Percentiles rank a stretch among this genome's conserved stretches.
phyloP scores from a whole-genome alignment of 768 basidiomycete species.

The Tylopilus intermedius region DNA sequence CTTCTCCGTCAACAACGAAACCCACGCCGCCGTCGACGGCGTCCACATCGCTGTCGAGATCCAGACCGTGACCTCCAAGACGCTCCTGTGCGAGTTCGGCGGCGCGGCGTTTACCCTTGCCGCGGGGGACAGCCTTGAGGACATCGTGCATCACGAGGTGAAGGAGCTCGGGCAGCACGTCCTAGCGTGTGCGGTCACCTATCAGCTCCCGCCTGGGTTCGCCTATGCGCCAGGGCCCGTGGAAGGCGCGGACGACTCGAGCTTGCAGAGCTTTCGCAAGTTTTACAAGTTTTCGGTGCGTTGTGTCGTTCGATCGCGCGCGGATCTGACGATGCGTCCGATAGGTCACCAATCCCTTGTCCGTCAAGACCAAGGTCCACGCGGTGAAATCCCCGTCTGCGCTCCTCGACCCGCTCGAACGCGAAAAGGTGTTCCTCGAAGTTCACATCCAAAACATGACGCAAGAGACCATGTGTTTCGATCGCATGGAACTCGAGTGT shows the following conservation, averaged over 20 bases:
- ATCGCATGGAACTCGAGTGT: slow-evolving; percentile 75
- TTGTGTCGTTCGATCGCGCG: neutral
- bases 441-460: slow-evolving; percentile 90
- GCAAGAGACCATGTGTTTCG: slow-evolving; percentile 69
- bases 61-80: slow-evolving; percentile 65
- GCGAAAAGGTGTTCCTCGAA: slow-evolving; percentile 86
- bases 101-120: slow-evolving; percentile 44
- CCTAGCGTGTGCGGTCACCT: slow-evolving; percentile 77
- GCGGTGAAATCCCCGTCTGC: slow-evolving; percentile 69
- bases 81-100: slow-evolving; percentile 58
- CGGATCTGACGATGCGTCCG: neutral
- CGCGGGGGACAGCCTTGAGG: slow-evolving; percentile 59
- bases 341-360: slow-evolving; percentile 90
- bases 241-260: slow-evolving; percentile 50
- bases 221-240: slow-evolving; percentile 44
- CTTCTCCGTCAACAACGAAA: slow-evolving; percentile 79
- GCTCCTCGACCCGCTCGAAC: slow-evolving; percentile 53
- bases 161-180: slow-evolving; percentile 93
- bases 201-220: slow-evolving; percentile 60
- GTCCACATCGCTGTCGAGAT: slow-evolving; percentile 75
- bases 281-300: slow-evolving; percentile 89
- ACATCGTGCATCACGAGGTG: slow-evolving; percentile 78
- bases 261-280: slow-evolving; percentile 41
- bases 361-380: slow-evolving; percentile 94
- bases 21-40: slow-evolving; percentile 54